Evolutionary conservation across 1,139 yeast genomes (phyloP).

Genomic region (Sugiyamaella grinbergsii): DNA sequence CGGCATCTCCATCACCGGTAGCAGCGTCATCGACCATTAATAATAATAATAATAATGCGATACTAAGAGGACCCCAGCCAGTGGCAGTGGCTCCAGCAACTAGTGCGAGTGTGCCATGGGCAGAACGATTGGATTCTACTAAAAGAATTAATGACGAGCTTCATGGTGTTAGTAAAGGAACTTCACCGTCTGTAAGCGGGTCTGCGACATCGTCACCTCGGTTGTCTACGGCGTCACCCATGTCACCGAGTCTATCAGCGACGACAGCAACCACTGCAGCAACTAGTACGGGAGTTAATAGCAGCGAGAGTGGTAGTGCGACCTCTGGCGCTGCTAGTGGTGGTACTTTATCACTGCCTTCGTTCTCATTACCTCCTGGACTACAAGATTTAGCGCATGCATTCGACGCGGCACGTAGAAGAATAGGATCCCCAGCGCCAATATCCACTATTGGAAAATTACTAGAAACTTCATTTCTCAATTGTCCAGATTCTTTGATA

Average conservation of each 20-base stretch:
- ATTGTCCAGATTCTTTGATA: constrained; percentile 92
- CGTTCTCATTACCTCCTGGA: constrained; percentile 50
- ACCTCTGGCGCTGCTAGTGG: neutral
- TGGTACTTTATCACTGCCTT: constrained; percentile 19
- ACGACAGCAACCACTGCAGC: constrained; percentile 15
- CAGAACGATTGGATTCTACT: constrained; percentile 28
- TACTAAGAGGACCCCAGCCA: constrained; percentile 18
- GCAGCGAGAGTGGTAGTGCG: neutral
- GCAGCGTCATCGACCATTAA: constrained; percentile 24
- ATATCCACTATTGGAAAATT: constrained; percentile 57
- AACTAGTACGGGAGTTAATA: neutral
- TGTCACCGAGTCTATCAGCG: constrained; percentile 19
- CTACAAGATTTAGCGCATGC: constrained; percentile 50
- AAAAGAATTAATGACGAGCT: constrained; percentile 13
- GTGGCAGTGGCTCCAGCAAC: constrained; percentile 22
- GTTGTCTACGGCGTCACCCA: constrained; percentile 19
- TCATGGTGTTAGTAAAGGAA: neutral
- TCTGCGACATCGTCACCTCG: constrained; percentile 28
- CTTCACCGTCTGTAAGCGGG: constrained; percentile 23
- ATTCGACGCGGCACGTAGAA: constrained; percentile 49
- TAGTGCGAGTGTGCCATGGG: constrained; percentile 32
- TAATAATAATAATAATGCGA: constrained; percentile 18
- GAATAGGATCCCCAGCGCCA: constrained; percentile 56
- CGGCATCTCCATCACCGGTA: constrained; percentile 27
- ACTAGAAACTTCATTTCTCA: constrained; percentile 65